Evolutionary conservation across 495 filamentous ascomycete species (phyloP).

Genomic region (Aspergillus campestris): DNA sequence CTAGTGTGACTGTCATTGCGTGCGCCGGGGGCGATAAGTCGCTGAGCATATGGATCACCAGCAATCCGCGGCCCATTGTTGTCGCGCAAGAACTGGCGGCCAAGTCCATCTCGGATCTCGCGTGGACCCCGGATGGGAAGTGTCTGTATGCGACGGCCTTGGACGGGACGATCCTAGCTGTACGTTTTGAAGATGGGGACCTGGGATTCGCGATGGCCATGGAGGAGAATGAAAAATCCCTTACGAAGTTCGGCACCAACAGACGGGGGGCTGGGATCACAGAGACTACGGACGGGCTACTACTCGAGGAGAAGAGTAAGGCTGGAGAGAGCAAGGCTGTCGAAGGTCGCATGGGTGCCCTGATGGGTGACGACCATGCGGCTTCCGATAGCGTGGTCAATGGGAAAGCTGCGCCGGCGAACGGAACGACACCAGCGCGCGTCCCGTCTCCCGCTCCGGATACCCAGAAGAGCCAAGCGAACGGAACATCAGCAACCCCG

Average conservation of each 20-base stretch:
- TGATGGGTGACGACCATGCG: conserved; percentile 75
- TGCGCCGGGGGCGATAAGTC: conserved; percentile 96
- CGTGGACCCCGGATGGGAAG: conserved; percentile 89
- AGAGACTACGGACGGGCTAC: conserved; percentile 78
- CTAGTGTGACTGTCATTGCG: conserved; percentile 81
- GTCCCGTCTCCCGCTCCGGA: conserved; percentile 29
- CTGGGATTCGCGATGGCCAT: conserved; percentile 63
- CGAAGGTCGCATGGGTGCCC: conserved; percentile 89
- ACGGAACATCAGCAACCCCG: conserved; percentile 26
- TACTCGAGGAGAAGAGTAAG: conserved; percentile 86
- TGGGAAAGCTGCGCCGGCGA: conserved; percentile 32
- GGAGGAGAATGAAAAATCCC: conserved; percentile 83
- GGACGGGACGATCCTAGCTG: conserved; percentile 75
- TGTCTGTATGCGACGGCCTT: conserved; percentile 77
- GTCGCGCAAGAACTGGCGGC: conserved; percentile 78
- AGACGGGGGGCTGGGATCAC: conserved; percentile 78
- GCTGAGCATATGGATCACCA: conserved; percentile 94
- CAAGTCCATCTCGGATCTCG: conserved; percentile 88
- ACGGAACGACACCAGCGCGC: conserved; percentile 35
- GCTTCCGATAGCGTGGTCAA: conserved; percentile 28
- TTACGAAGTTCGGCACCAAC: conserved; percentile 87
- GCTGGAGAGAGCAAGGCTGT: conserved; percentile 80
- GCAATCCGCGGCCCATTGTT: conserved; percentile 78
- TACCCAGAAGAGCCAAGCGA: conserved; percentile 28
- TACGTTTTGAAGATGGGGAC: conserved; percentile 65